Conservation (phyloP, 139 green algal genomes). For the Asterochloris erici region DNA sequence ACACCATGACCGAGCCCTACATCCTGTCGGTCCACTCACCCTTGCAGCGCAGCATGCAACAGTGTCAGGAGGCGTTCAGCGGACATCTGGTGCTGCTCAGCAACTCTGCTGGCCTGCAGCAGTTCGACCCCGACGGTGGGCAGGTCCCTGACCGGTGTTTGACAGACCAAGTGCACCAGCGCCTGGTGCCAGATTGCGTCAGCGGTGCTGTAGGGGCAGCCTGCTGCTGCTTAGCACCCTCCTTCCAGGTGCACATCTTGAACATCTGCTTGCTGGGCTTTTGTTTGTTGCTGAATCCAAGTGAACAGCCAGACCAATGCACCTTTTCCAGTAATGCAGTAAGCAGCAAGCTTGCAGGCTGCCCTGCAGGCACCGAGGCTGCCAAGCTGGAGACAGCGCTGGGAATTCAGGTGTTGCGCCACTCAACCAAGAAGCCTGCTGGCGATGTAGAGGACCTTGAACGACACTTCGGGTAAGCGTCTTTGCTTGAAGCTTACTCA, state of each 20-base stretch:
- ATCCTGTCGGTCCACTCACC: constrained; percentile 36
- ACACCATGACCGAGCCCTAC: constrained; percentile 90
- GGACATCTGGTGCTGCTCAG: constrained; percentile 73
- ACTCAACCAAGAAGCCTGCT: constrained; percentile 84
- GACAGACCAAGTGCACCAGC: background rate
- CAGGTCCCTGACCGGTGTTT: background rate
- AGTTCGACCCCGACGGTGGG: constrained; percentile 86
- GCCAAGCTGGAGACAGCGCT: constrained; percentile 68
- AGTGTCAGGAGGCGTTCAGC: constrained; percentile 59
- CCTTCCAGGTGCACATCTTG: too few relatives aligned
- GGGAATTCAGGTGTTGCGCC: constrained; percentile 75
- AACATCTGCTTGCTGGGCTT: too few relatives aligned
- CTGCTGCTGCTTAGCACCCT: too few relatives aligned
- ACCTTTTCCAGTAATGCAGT: too few relatives aligned
- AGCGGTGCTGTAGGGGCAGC: too few relatives aligned
- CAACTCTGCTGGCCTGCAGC: constrained; percentile 88
- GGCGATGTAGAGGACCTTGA: constrained; percentile 64
- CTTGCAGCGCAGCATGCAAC: constrained; percentile 33
- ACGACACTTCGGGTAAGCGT: constrained; percentile 54
- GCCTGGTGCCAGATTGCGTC: too few relatives aligned
- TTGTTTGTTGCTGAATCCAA: too few relatives aligned
- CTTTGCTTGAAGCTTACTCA: background rate
- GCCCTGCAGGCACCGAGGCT: constrained; percentile 66
- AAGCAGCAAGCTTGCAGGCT: too few relatives aligned
- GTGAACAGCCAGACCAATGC: too few relatives aligned